Evolutionary conservation across 169 alveolate genomes (phyloP).

Genomic region (Theileria parva): DNA sequence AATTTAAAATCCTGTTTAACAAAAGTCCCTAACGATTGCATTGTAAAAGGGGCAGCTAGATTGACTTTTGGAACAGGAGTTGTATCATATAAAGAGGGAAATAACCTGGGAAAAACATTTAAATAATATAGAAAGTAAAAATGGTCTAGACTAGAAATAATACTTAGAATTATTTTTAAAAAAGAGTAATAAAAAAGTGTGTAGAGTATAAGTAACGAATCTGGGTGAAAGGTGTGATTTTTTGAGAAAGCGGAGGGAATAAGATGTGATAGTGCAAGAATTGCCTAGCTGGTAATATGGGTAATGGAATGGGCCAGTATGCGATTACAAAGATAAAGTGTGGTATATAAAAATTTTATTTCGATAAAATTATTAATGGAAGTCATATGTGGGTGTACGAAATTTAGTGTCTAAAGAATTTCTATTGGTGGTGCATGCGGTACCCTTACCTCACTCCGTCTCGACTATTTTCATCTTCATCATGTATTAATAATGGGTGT

Average conservation of each 20-base stretch:
- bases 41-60: constrained; percentile 60
- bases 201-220: no score
- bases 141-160: no score
- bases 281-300: not conserved
- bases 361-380: not conserved
- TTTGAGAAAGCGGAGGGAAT: no score
- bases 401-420: no score
- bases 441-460: not conserved
- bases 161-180: no score
- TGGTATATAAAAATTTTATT: not conserved
- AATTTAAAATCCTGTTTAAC: constrained; percentile 36
- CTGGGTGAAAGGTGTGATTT: no score
- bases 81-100: constrained; percentile 9
- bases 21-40: constrained; percentile 49
- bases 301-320: not conserved
- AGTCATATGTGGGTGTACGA: not conserved
- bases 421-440: constrained; percentile 1
- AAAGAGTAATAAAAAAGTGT: no score
- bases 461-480: not conserved
- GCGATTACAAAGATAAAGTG: no score
- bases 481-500: no score
- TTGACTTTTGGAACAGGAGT: constrained; percentile 63
- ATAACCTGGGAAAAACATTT: constrained; percentile 32
- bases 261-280: no score
- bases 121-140: no score